Conservation (phyloP, 1,284 basidiomycete genomes). For the Fomitopsis schrenkii region DNA sequence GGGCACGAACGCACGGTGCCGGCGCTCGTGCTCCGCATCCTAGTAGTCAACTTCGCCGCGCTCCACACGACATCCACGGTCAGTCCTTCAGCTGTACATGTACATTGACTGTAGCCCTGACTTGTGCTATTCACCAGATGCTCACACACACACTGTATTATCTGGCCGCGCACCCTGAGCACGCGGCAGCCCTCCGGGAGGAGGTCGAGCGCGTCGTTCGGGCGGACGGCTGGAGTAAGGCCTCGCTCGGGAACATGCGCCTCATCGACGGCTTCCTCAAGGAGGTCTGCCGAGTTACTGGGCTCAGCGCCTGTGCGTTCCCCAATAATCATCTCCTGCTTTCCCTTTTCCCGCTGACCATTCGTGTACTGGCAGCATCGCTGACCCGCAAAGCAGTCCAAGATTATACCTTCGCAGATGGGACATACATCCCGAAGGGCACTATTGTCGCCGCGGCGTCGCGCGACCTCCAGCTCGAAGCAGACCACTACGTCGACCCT, state of each 20-base stretch:
- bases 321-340: neutral
- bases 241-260: conserved; percentile 37
- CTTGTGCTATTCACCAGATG: conserved; percentile 8
- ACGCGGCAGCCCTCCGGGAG: conserved; percentile 36
- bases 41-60: conserved; percentile 41
- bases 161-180: conserved; percentile 37
- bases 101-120: neutral
- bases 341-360: conserved; percentile 15
- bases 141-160: conserved; percentile 32
- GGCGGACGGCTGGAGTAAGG: conserved; percentile 43
- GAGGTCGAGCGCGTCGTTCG: conserved; percentile 36
- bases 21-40: conserved; percentile 33
- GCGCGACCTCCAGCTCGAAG: conserved; percentile 36
- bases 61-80: conserved; percentile 39
- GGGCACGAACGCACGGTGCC: conserved; percentile 28
- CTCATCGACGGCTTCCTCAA: conserved; percentile 51
- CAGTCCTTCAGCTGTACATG: conserved; percentile 4
- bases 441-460: conserved; percentile 38
- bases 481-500: conserved; percentile 36
- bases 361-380: conserved; percentile 14
- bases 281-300: conserved; percentile 38
- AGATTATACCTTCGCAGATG: conserved; percentile 35
- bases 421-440: conserved; percentile 39
- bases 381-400: conserved; percentile 26
- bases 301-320: conserved; percentile 17